Conservation (phyloP, 1,284 basidiomycete species). For the Apiotrichum montevideense region DNA sequence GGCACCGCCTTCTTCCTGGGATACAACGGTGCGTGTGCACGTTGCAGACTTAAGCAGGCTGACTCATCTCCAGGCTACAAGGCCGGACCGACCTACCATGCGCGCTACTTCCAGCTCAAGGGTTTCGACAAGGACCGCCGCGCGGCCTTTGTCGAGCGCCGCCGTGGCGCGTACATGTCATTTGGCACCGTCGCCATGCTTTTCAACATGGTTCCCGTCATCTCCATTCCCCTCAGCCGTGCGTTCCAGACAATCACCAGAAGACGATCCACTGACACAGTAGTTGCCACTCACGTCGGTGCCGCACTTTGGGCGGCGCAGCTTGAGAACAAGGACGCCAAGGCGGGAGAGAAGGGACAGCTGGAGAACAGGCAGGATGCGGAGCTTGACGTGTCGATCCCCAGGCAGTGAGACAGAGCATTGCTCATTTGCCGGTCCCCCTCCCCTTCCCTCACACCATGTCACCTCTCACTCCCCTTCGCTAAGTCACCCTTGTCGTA, state of each 20-base stretch:
- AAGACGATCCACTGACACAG: not conserved
- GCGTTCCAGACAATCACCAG: slow-evolving; percentile 3
- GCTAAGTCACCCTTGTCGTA: too few relatives aligned
- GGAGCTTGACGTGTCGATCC: too few relatives aligned
- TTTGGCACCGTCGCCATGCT: slow-evolving; percentile 59
- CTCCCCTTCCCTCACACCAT: too few relatives aligned
- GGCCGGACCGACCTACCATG: slow-evolving; percentile 58
- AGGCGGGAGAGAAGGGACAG: too few relatives aligned
- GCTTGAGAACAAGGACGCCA: slow-evolving; percentile 16
- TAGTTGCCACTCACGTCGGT: slow-evolving; percentile 52
- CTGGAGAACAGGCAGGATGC: too few relatives aligned
- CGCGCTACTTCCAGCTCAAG: slow-evolving; percentile 65
- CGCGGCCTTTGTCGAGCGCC: slow-evolving; percentile 46
- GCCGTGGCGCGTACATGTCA: slow-evolving; percentile 50
- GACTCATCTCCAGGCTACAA: slow-evolving; percentile 40
- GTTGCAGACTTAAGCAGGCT: not conserved
- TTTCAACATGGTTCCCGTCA: slow-evolving; percentile 60
- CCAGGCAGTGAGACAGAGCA: too few relatives aligned
- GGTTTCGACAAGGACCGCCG: slow-evolving; percentile 45
- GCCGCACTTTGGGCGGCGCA: slow-evolving; percentile 67
- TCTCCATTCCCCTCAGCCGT: slow-evolving; percentile 53
- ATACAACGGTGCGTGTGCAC: slow-evolving; percentile 34
- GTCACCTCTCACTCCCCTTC: too few relatives aligned
- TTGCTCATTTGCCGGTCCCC: too few relatives aligned
- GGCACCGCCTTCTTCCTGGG: slow-evolving; percentile 59